Evolutionary conservation across 768 basidiomycete species (phyloP), one percentile per base, ranked within the genome.

Genomic region (Xerocomellus dryophilus): DNA sequence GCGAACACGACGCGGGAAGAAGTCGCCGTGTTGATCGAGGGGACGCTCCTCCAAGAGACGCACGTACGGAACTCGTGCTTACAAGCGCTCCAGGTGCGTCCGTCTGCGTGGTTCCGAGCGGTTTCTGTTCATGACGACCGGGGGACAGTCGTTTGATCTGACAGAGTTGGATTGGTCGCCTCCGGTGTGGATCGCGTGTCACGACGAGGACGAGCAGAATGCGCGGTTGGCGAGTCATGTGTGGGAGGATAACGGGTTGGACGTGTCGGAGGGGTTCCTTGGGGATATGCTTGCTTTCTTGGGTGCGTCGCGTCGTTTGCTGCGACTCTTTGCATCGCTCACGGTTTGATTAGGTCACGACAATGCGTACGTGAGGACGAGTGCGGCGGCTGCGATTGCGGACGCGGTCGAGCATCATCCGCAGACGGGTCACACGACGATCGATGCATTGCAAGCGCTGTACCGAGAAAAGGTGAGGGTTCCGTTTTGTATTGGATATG

Each of bases 171-270:
- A 97, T 56, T 99, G 94, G 88, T 90, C 88, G 2, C 83, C 89
- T 0, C 85, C 90, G 66, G 70, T 99, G 1, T 91, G 92, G 85
- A 78, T 98, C 36, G 89, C 89, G 5, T 85, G 81, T 49, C 93
- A 98, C 60, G 97, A 98, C 54, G 85, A 83, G 48, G 87, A 89
- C 57, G 92, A 93, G 62, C 92, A 95, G 64, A 98, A 95, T 61
- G 84, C 84, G 0, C 78, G 87, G 46, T 74, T 98, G 38, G 94
- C 95, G 15, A 73, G 74, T 21, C 83, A 86, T 57, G 72, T 91
- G 10, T 98, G 95, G 95, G 96, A 97, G 50, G 97, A 98, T 58
- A 98, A 98, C 58, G 95, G 92, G 5, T 70, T 98, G 35, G 93
- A 97, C 62, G 82, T 95, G 10, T 82, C 88, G 0, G 90, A 93